Base-by-base conservation (phyloP, 371 early-diverging fungal genomes). In the Mortierella sp. region DNA sequence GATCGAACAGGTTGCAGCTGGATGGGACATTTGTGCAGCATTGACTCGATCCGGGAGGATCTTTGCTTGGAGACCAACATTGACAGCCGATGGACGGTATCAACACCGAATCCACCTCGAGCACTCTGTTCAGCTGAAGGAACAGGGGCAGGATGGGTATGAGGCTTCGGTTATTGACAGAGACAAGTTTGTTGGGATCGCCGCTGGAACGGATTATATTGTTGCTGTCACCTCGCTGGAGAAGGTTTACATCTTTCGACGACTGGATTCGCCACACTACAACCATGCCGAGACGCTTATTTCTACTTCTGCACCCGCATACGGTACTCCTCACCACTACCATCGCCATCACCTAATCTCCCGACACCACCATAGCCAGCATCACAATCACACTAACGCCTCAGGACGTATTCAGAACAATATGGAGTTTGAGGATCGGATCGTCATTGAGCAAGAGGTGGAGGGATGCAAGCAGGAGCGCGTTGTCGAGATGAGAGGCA, bases 21-120 rank as follows among this genome's bases (percentile, higher is more conserved):
- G 83, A 4, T 75, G 83, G 75, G 75, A 82, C 44, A 68, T 82
- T 41, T 82, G 83, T 70, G 78, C 83, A 1, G 83, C 70, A 3
- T 50, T 82, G 52, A 78, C 78, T 10, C 63, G 69, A 24, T 82
- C 83, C 1, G 83, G 83, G 1, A 48, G 50, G 14, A 45, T 82
- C 19, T 82, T 52, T 69, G 71, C 78, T 34, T 82, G 83, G 83
- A 47, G 71, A 64, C 81, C 73, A 16, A 68, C 70, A 29, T 55
- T 70, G 40, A 67, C 71, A 3, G 72, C 73, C 6, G 77, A 80
- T 41, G 77, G 63, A 34, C 77, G 71, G 10, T 73, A 45, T 41
- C 77, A 80, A 34, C 67, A 70, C 24, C 77, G 77, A 13, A 48
- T 76, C 29, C 74, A 77, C 34, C 68, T 80, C 1, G 34, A 67